Evolutionary conservation across 352 stramenopile species (phyloP).

Genomic region (Globisporangium iwayamae): DNA sequence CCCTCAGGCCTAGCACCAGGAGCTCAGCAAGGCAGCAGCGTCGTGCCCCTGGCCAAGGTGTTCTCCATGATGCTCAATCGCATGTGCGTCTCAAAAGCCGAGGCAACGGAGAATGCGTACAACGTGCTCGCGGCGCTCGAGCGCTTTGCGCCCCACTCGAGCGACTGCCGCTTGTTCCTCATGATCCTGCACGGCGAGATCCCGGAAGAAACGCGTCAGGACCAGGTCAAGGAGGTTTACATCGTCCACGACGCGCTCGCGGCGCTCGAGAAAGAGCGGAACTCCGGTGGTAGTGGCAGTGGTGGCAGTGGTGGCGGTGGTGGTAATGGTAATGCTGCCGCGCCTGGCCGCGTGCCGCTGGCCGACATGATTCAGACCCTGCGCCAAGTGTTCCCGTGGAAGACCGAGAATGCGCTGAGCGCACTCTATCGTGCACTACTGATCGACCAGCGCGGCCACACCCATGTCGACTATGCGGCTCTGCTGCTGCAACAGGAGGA

Average conservation of each 20-base stretch:
- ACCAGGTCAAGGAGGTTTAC: constrained; percentile 41
- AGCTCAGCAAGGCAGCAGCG: not conserved
- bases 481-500: constrained; percentile 33
- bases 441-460: constrained; percentile 31
- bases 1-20: not conserved
- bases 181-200: constrained; percentile 43
- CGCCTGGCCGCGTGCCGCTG: constrained; percentile 30
- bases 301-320: constrained; percentile 8
- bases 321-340: not conserved
- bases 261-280: constrained; percentile 47
- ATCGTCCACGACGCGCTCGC: constrained; percentile 45
- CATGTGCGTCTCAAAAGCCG: constrained; percentile 22
- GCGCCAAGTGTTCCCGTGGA: constrained; percentile 58
- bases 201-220: constrained; percentile 38
- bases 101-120: constrained; percentile 59
- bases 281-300: constrained; percentile 11
- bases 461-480: constrained; percentile 39
- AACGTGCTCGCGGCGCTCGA: constrained; percentile 49
- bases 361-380: constrained; percentile 45
- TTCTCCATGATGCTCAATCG: constrained; percentile 39
- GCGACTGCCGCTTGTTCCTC: constrained; percentile 52
- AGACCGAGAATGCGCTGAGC: constrained; percentile 38
- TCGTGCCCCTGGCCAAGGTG: constrained; percentile 27
- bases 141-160: constrained; percentile 34
- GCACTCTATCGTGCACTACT: constrained; percentile 44